These are phyloP conservation scores for Sporothrix brunneoviolacea DNA, from an alignment of 2,329 filamentous ascomycete genomes.

Conservation along the genomic window DNA sequence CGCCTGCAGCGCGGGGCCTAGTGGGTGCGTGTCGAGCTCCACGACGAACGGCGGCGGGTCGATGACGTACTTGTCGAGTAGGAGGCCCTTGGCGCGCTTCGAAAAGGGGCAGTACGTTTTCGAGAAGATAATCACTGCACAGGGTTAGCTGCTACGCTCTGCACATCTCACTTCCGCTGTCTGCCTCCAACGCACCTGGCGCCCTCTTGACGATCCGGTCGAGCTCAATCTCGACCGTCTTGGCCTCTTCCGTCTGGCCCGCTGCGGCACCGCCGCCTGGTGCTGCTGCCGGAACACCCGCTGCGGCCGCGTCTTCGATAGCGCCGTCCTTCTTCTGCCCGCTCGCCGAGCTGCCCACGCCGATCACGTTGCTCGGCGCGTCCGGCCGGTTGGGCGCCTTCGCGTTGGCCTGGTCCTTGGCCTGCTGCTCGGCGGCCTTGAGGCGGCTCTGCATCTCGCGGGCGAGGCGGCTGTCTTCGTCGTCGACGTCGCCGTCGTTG, in stretches of 20 bases:
- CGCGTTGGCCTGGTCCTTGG: conserved; percentile 61
- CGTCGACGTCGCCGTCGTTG: conserved; percentile 48
- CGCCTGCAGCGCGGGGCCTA: conserved; percentile 67
- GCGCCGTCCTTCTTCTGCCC: conserved; percentile 44
- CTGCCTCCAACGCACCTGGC: conserved; percentile 62
- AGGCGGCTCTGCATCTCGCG: conserved; percentile 54
- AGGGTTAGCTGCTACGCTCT: background rate
- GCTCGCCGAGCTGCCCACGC: conserved; percentile 50
- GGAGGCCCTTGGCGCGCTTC: conserved; percentile 73
- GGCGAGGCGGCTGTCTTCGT: conserved; percentile 48
- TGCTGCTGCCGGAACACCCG: background rate
- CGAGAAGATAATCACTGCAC: conserved; percentile 84
- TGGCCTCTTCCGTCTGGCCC: conserved; percentile 50
- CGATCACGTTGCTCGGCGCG: conserved; percentile 49
- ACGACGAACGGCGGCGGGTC: conserved; percentile 78
- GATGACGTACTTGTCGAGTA: conserved; percentile 80
- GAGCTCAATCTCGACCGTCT: conserved; percentile 63
- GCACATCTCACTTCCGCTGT: too few relatives aligned
- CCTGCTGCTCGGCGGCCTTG: conserved; percentile 61
- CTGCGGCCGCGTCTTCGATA: conserved; percentile 40
- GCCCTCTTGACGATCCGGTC: conserved; percentile 75
- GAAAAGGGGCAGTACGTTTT: conserved; percentile 90
- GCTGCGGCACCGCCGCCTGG: conserved; percentile 30
- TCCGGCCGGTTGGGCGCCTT: conserved; percentile 58
- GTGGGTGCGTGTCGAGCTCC: conserved; percentile 76